Conservation (phyloP, 2,329 filamentous ascomycete species). For the Colletotrichum tropicicola region DNA sequence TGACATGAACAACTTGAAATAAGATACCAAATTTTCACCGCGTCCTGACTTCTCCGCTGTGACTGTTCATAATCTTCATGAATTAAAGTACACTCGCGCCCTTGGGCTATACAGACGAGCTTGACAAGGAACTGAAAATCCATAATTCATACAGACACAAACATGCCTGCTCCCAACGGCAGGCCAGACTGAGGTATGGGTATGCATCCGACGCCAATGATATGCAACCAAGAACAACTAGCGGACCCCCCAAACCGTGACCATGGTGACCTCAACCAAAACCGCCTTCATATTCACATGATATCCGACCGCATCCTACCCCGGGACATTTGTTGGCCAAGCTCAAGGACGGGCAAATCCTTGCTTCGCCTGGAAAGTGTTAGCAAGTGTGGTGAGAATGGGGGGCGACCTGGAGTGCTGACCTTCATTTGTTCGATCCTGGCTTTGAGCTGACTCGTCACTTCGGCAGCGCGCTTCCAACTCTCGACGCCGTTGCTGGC, state of each 20-base stretch:
- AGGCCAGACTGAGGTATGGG: slow-evolving; percentile 34
- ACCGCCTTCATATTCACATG: slow-evolving; percentile 23
- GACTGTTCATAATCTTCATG: slow-evolving; percentile 16
- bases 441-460: slow-evolving; percentile 96
- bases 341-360: slow-evolving; percentile 49
- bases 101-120: slow-evolving; percentile 19
- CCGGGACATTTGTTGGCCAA: neutral
- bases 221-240: slow-evolving; percentile 37
- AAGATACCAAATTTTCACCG: neutral
- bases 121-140: slow-evolving; percentile 17
- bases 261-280: slow-evolving; percentile 4
- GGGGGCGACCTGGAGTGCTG: slow-evolving; percentile 34
- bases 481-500: slow-evolving; percentile 76
- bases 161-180: slow-evolving; percentile 41
- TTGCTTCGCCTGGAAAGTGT: slow-evolving; percentile 53
- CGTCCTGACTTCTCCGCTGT: neutral
- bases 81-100: slow-evolving; percentile 27
- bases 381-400: slow-evolving; percentile 19
- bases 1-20: too few relatives aligned
- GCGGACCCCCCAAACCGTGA: slow-evolving; percentile 14
- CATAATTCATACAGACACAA: slow-evolving; percentile 38
- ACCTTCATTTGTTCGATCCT: slow-evolving; percentile 99
- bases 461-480: slow-evolving; percentile 96
- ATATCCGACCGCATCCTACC: neutral
- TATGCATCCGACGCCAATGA: slow-evolving; percentile 45